phyloP scores from a whole-genome alignment of 192 early-diverging fungal genomes.

The Rhizophagus clarus region DNA sequence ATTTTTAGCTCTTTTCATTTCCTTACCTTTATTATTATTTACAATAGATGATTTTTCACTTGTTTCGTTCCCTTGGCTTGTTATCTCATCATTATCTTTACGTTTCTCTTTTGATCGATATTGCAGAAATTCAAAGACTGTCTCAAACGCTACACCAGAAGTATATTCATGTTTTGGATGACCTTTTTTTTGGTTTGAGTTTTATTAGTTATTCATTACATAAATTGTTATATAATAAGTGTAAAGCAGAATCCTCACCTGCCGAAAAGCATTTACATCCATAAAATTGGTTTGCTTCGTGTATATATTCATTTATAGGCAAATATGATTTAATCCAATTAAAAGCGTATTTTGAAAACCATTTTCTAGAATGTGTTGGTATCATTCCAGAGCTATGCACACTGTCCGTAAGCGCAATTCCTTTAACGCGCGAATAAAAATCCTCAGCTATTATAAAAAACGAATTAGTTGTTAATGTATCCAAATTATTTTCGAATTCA shows the following conservation, averaged over 20 bases:
- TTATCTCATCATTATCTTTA: not conserved
- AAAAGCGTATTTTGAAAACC: not conserved
- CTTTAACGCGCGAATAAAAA: conserved; percentile 14
- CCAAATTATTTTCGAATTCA: too few relatives aligned
- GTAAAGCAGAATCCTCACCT: conserved; percentile 13
- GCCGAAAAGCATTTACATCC: conserved; percentile 37
- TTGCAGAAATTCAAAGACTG: conserved; percentile 25
- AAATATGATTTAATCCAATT: conserved; percentile 36
- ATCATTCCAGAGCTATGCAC: conserved; percentile 12
- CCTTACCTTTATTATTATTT: not conserved
- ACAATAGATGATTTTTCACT: not conserved
- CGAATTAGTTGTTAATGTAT: not conserved
- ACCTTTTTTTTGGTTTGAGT: conserved; percentile 7
- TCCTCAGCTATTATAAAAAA: conserved; percentile 9
- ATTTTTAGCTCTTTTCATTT: too few relatives aligned
- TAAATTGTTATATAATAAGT: too few relatives aligned
- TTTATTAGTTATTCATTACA: not conserved
- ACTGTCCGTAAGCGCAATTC: conserved; percentile 23
- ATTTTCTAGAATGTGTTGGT: not conserved
- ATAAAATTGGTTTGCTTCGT: conserved; percentile 9
- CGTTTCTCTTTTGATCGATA: not conserved
- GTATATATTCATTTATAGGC: not conserved
- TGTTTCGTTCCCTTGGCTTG: not conserved
- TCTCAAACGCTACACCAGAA: conserved; percentile 24
- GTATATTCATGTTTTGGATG: conserved; percentile 34